Conservation (phyloP, 2,329 filamentous ascomycete genomes). For the Alternaria gansuensis region DNA sequence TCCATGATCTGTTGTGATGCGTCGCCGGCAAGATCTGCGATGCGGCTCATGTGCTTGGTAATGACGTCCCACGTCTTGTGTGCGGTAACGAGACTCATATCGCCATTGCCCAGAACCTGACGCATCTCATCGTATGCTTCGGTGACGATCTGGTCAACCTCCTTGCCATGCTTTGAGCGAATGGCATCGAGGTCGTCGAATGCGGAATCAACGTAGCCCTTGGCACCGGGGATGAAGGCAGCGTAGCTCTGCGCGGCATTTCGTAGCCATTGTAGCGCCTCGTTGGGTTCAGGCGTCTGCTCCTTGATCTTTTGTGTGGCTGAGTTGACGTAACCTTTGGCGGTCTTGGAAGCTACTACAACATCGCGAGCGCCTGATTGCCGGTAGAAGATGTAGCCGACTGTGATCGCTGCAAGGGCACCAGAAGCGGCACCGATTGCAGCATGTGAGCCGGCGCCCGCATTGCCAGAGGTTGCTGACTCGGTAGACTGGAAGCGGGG, state of each 20-base stretch:
- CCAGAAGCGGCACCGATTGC: constrained; percentile 62
- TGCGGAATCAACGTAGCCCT: constrained; percentile 71
- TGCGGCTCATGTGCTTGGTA: constrained; percentile 66
- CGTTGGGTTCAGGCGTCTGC: constrained; percentile 70
- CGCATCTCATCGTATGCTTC: constrained; percentile 75
- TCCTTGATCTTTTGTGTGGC: constrained; percentile 69
- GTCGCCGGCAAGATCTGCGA: constrained; percentile 70
- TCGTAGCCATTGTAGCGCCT: constrained; percentile 72
- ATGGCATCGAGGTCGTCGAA: constrained; percentile 77
- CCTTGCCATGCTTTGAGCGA: constrained; percentile 71
- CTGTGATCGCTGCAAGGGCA: constrained; percentile 57
- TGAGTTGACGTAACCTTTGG: constrained; percentile 68
- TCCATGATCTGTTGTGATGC: constrained; percentile 71
- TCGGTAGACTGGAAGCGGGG: constrained; percentile 49
- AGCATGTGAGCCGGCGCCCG: constrained; percentile 49
- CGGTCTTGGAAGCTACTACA: constrained; percentile 62
- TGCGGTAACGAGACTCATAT: constrained; percentile 69
- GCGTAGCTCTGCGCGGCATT: constrained; percentile 74
- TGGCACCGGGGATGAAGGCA: constrained; percentile 74
- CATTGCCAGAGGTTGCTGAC: constrained; percentile 33
- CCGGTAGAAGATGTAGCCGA: constrained; percentile 63
- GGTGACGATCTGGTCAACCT: constrained; percentile 73
- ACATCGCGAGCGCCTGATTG: constrained; percentile 62
- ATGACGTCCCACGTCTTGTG: constrained; percentile 69
- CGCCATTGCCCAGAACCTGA: constrained; percentile 66